A percentile compares a stretch with the other conserved stretches of the same genome.
These are phyloP conservation scores for Chalciporus sphaerocephalus DNA, from an alignment of 768 basidiomycete species.

Conservation along the genomic window DNA sequence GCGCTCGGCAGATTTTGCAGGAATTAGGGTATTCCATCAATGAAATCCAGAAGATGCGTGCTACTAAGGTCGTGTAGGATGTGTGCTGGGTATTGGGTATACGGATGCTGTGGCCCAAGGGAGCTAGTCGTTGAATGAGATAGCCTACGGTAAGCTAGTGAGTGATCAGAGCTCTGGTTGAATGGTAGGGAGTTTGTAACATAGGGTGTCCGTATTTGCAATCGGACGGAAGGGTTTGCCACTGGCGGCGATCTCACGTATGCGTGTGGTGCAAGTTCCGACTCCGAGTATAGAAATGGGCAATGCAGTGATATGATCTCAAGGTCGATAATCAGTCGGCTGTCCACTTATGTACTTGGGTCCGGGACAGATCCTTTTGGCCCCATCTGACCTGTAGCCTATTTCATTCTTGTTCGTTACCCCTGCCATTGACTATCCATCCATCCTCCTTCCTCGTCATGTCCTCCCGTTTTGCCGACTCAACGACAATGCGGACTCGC, in stretches of 20 bases:
- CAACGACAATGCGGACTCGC: slow-evolving; percentile 27
- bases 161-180: slow-evolving; percentile 27
- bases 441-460: slow-evolving; percentile 12
- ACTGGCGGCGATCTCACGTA: slow-evolving; percentile 14
- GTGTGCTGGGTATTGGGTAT: slow-evolving; percentile 18
- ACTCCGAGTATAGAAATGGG: slow-evolving; percentile 21
- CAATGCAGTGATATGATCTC: slow-evolving; percentile 26
- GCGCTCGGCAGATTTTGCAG: slow-evolving; percentile 32
- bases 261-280: slow-evolving; percentile 1
- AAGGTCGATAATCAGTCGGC: slow-evolving; percentile 30
- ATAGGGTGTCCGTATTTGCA: slow-evolving; percentile 25
- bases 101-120: slow-evolving; percentile 1
- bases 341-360: slow-evolving; percentile 29
- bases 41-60: slow-evolving; percentile 42
- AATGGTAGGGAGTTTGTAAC: slow-evolving; percentile 8
- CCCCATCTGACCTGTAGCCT: slow-evolving; percentile 25
- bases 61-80: slow-evolving; percentile 38
- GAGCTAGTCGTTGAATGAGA: not conserved
- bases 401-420: slow-evolving; percentile 19
- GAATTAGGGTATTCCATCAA: slow-evolving; percentile 41
- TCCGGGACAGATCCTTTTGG: slow-evolving; percentile 20
- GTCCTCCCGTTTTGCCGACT: slow-evolving; percentile 29
- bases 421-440: slow-evolving; percentile 6
- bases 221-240: slow-evolving; percentile 22
- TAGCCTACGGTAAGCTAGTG: slow-evolving; percentile 3